Evolutionary conservation across 2,329 filamentous ascomycete species (phyloP), one percentile per base, ranked within the genome.

Genomic region (Exophiala sp.): DNA sequence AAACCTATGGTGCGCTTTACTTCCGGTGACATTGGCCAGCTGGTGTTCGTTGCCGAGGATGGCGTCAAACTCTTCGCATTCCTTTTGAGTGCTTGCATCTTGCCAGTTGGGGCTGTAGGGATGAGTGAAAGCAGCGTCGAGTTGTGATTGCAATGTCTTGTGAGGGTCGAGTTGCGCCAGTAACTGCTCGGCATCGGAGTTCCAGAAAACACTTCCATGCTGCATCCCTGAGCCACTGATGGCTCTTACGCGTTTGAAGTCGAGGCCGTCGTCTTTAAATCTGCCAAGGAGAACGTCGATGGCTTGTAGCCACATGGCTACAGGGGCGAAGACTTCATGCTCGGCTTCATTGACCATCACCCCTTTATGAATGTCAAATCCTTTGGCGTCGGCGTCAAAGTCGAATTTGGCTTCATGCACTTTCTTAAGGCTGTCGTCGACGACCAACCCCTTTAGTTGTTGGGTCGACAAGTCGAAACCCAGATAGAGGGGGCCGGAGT

Each of bases 191-290:
- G 87, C 90, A 49, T 82, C 71, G 38, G 73, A 67, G 51, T 79
- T 85, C 91, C 91, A 97, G 72, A 93, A 97, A 22, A 97, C 89
- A 66, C 91, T 97, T 27, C 93, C 93, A 69, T 97, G 93, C 74
- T 98, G 93, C 78, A 97, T 94, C 47, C 93, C 90, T 13, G 91
- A 90, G 56, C 89, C 93, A 63, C 87, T 91, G 60, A 98, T 78
- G 23, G 88, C 91, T 63, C 79, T 81, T 57, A 98, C 82, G 44
- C 80, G 79, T 45, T 76, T 70, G 62, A 96, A 84, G 59, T 89
- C 84, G 48, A 88, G 78, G 1, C 82, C 81, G 53, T 81, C 78
- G 35, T 81, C 76, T 60, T 79, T 76, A 55, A 98, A 76, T 13
- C 86, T 82, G 41, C 76, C 70, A 48, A 97, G 77, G 13, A 96